Evolutionary conservation across 2,329 filamentous ascomycete species (phyloP), one percentile per base, ranked within the genome.

Genomic region (Sarocladium strictum): DNA sequence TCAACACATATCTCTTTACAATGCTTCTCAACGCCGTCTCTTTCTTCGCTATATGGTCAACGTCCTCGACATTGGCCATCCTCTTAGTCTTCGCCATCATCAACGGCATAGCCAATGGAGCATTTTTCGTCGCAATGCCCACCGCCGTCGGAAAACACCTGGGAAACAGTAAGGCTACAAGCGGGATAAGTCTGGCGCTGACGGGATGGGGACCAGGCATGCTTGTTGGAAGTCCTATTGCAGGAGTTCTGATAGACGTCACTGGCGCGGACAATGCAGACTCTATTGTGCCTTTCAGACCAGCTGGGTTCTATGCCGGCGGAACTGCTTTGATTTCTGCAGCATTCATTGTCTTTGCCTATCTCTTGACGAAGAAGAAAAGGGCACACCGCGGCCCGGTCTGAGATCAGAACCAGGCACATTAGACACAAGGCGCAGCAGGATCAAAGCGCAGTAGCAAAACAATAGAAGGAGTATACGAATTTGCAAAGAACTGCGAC

Each of bases 61-160:
- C 80, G 0, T 81, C 79, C 1, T 76, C 70, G 9, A 75, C 76
- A 0, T 64, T 85, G 2, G 78, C 68, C 0, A 79, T 80, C 0
- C 62, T 86, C 26, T 67, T 79, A 15, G 65, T 76, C 0, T 86
- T 86, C 61, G 78, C 79, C 11, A 69, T 84, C 5, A 67, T 85
- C 23, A 86, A 85, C 58, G 83, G 83, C 0, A 67, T 76, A 37
- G 74, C 78, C 3, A 85, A 85, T 59, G 83, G 83, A 0, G 80
- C 78, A 0, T 86, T 86, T 68, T 86, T 86, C 61, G 76, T 78
- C 1, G 78, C 78, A 0, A 83, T 85, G 72, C 83, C 83, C 0
- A 85, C 82, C 0, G 81, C 82, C 2, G 78, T 85, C 0, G 76
- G 78, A 0, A 81, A 76, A 58, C 74, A 82, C 0, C 84, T 84